These are phyloP conservation scores for Argentina anserina DNA, from an alignment of 306 rosid genomes.

Conservation along the genomic window DNA sequence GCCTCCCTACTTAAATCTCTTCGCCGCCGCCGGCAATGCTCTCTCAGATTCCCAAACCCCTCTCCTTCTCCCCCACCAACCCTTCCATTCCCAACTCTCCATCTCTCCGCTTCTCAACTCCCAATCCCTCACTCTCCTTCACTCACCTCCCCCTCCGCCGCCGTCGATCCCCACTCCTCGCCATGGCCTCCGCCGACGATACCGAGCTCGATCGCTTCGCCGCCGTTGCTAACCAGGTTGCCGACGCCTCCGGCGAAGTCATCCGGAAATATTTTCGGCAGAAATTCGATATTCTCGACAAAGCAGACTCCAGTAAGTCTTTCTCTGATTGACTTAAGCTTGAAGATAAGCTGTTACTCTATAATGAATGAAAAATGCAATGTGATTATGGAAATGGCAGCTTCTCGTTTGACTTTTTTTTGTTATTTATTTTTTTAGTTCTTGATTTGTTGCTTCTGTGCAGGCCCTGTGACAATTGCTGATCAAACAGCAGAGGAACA, in stretches of 20 bases:
- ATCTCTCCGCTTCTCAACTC: constrained; percentile 4
- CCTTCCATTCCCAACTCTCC: background rate
- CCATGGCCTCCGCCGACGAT: constrained; percentile 33
- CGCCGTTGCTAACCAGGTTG: constrained; percentile 53
- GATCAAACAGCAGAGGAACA: constrained; percentile 88
- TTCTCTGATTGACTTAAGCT: background rate
- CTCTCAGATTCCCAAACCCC: constrained; percentile 19
- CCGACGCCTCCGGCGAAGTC: constrained; percentile 84
- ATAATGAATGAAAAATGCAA: background rate
- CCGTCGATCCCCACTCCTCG: constrained; percentile 2
- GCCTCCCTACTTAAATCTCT: background rate
- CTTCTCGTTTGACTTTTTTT: background rate
- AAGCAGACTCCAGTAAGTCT: constrained; percentile 59
- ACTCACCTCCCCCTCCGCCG: constrained; percentile 7
- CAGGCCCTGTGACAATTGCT: constrained; percentile 94
- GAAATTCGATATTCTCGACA: constrained; percentile 67
- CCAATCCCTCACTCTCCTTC: background rate
- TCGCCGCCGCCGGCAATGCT: constrained; percentile 28
- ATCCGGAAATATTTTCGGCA: constrained; percentile 70
- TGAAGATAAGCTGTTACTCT: no score
- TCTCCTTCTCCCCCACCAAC: constrained; percentile 18
- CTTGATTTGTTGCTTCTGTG: background rate
- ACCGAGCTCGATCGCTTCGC: constrained; percentile 45
- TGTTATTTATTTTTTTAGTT: background rate
- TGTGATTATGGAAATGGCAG: background rate